Conservation (phyloP, 2,329 filamentous ascomycete genomes). For the Fusarium cyanostomum region DNA sequence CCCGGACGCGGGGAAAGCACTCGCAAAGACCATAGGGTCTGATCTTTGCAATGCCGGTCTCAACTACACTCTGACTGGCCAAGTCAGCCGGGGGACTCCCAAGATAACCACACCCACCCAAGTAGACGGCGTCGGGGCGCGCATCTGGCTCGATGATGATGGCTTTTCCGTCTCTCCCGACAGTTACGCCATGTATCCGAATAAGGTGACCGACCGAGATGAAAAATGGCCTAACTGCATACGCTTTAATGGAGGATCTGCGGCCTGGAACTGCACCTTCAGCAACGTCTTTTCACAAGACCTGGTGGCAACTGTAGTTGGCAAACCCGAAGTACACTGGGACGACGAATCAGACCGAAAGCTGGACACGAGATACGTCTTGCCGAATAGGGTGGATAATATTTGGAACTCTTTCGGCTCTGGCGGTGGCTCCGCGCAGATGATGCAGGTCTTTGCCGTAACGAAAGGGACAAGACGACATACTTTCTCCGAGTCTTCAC, state of each 20-base stretch:
- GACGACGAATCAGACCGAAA: neutral
- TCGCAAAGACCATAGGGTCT: conserved; percentile 12
- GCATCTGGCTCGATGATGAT: conserved; percentile 23
- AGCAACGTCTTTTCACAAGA: neutral
- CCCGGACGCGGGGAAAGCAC: neutral
- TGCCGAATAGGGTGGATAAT: conserved; percentile 22
- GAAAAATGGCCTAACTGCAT: neutral
- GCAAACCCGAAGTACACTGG: conserved; percentile 30
- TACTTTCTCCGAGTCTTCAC: conserved; percentile 9
- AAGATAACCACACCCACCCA: neutral
- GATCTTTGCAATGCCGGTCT: conserved; percentile 17
- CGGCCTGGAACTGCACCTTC: conserved; percentile 30
- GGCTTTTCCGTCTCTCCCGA: conserved; percentile 28
- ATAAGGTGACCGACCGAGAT: rapidly evolving
- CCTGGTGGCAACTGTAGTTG: neutral
- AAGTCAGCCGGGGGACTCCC: neutral
- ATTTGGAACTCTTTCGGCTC: conserved; percentile 25
- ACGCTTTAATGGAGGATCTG: neutral
- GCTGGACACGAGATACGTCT: conserved; percentile 14
- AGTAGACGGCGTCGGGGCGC: neutral
- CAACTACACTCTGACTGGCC: conserved; percentile 27
- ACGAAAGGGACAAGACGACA: conserved; percentile 18
- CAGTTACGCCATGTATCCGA: neutral
- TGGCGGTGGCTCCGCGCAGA: conserved; percentile 22
- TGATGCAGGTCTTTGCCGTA: conserved; percentile 31